Percentiles rank a stretch among this genome's conserved stretches.
Evolutionary conservation across 352 stramenopile species (phyloP).

Genomic region (Peronospora destructor): DNA sequence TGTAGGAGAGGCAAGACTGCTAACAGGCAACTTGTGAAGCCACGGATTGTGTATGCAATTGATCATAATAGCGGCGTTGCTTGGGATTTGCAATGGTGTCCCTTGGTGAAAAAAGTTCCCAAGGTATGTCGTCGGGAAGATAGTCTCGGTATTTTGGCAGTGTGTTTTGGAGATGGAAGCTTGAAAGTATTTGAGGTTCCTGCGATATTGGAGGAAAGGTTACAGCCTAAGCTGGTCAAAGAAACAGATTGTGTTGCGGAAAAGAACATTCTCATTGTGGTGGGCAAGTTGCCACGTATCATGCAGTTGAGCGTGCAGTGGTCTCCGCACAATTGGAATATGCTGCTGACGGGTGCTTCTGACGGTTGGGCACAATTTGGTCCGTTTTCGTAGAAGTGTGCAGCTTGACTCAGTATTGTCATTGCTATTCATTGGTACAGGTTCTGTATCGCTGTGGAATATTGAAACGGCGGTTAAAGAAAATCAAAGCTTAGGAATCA

Average conservation of each 20-base stretch:
- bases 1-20: neutral
- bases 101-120: conserved; percentile 40
- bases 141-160: conserved; percentile 56
- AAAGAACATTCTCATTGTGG: conserved; percentile 38
- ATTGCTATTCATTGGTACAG: conserved; percentile 20
- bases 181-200: conserved; percentile 67
- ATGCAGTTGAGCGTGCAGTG: conserved; percentile 69
- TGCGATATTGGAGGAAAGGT: conserved; percentile 26
- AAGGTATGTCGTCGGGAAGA: conserved; percentile 12
- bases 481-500: conserved; percentile 3
- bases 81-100: conserved; percentile 80
- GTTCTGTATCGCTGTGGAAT: conserved; percentile 76
- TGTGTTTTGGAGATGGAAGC: conserved; percentile 70
- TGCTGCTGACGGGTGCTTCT: conserved; percentile 73
- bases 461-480: conserved; percentile 30
- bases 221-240: conserved; percentile 20
- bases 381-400: neutral
- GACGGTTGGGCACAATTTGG: conserved; percentile 38
- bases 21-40: conserved; percentile 20
- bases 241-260: conserved; percentile 31
- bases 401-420: conserved; percentile 5
- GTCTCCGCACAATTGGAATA: conserved; percentile 60
- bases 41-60: conserved; percentile 64
- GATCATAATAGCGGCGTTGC: conserved; percentile 66
- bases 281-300: conserved; percentile 34